Evolutionary conservation across 208 protist genomes (phyloP), one percentile per base, ranked within the genome.

Genomic region (Trypanosoma platydactyli): DNA sequence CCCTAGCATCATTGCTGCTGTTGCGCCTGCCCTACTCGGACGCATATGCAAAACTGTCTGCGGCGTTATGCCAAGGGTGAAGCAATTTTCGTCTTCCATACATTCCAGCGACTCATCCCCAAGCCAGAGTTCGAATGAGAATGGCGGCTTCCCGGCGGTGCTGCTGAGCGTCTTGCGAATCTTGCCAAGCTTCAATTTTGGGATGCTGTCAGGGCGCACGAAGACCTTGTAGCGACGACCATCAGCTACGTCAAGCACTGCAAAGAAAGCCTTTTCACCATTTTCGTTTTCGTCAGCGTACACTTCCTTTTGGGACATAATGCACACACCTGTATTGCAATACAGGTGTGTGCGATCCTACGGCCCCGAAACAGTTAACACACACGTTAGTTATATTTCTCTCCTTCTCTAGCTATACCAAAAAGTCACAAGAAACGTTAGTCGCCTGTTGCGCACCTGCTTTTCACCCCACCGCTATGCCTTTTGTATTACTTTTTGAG

Each of bases 191-290:
- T 57, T 62, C 20, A 76, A 45, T 24, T 46, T 16, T 52, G 29
- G 29, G 20, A 66, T 64, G 25, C 71, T 65, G 20, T 57, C 64
- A 24, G 42, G 44, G 33, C 50, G 53, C 13, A 77, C 24, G 38
- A 64, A 63, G n/a, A 77, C 58, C 29, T 66, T 66, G 64, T 72
- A 77, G 1, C 64, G 53, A 9, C 58, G 44, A 5, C 64, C 64
- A 46, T 64, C 71, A 22, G 54, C 40, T 1, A 50, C 40, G 38
- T 77, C 65, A 22, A 67, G 35, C 15, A 73, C 68, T 0, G 50
- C 41, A 52, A 73, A 73, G 30, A 40, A 52, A 38, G 53, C 40
- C 25, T 73, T 73, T 18, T 67, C 57, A 22, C 12, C n/a, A n/a
- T 15, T 60, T 1, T 29, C 24, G 9, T 16, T 46, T 5, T 6